Conservation (phyloP, 2,329 filamentous ascomycete species). For the Colletotrichum chrysophilum region DNA sequence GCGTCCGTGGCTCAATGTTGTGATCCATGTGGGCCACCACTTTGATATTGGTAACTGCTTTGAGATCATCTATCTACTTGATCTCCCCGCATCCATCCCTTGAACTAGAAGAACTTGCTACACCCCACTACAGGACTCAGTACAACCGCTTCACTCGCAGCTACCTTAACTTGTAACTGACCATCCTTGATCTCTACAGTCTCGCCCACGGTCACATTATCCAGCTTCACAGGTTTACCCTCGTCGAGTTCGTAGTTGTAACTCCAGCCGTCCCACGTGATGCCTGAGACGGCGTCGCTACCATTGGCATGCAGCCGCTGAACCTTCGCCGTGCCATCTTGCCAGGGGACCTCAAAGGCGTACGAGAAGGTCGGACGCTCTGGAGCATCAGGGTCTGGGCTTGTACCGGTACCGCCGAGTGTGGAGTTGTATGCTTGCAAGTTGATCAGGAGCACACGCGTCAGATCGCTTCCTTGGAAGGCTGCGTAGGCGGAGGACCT, state of each 20-base stretch:
- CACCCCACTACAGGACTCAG: constrained; percentile 25
- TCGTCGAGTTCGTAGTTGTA: constrained; percentile 64
- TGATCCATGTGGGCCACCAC: no score
- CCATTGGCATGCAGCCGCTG: constrained; percentile 64
- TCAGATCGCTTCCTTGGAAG: constrained; percentile 49
- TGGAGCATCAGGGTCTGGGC: constrained; percentile 32
- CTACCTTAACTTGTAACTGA: constrained; percentile 39
- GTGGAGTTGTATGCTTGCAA: constrained; percentile 65
- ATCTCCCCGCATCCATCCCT: no score
- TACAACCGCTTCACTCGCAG: constrained; percentile 47
- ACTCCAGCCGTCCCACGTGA: constrained; percentile 66
- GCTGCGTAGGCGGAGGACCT: constrained; percentile 61
- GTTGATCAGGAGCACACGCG: constrained; percentile 61
- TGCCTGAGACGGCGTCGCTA: constrained; percentile 66
- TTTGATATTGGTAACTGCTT: no score
- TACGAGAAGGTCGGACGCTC: constrained; percentile 39
- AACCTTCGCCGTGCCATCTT: constrained; percentile 35
- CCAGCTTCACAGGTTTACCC: constrained; percentile 57
- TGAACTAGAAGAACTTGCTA: not conserved
- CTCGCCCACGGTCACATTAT: constrained; percentile 61
- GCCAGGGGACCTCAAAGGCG: constrained; percentile 41
- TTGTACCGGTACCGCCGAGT: constrained; percentile 38
- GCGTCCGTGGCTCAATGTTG: no score
- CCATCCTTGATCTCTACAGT: constrained; percentile 40
- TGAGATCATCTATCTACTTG: no score